Evolutionary conservation across 768 basidiomycete species (phyloP), one percentile per base, ranked within the genome.

Genomic region (Aureoboletus auriporus): DNA sequence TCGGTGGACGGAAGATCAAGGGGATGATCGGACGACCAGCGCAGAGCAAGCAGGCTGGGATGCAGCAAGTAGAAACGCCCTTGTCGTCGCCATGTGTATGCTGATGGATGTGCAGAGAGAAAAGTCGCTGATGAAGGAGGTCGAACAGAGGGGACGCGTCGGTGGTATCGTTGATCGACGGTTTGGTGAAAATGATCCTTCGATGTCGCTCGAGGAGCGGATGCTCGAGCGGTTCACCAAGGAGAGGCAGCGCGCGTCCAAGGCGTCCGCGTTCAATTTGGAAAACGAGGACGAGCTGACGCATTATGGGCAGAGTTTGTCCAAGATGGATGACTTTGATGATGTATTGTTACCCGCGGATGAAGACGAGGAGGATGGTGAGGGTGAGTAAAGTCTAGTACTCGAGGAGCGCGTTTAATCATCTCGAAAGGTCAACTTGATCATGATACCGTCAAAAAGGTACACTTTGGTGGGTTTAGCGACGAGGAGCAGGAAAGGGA

Each of bases 221-320:
- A 97, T 97, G 86, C 76, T 97, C 33, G 93, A 95, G 67, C 86
- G 96, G 28, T 98, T 97, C 65, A 97, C 94, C 9, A 78, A 78
- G 55, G 94, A 98, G 68, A 74, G 92, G 51, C 90, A 94, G 63
- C 77, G 86, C 16, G 68, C 82, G 8, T 84, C 86, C 30, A 89
- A 85, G 68, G 83, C 85, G 36, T 75, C 72, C 8, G 74, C 81
- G 11, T 97, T 96, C 77, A 93, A 94, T 59, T 75, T 98, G 33
- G 93, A 93, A 50, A 90, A 90, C 52, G 93, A 93, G 55, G 88
- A 89, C 43, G 89, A 95, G 39, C 76, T 94, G 49, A 93, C 91
- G 1, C 91, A 94, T 64, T 93, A 93, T 65, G 91, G 91, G 1
- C 88, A 91, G 68, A 92, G 86, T 65, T 64, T 93, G 34, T 89